These are phyloP conservation scores for Orbilia ellipsospora DNA, from an alignment of 2,329 filamentous ascomycete genomes.

Conservation along the genomic window DNA sequence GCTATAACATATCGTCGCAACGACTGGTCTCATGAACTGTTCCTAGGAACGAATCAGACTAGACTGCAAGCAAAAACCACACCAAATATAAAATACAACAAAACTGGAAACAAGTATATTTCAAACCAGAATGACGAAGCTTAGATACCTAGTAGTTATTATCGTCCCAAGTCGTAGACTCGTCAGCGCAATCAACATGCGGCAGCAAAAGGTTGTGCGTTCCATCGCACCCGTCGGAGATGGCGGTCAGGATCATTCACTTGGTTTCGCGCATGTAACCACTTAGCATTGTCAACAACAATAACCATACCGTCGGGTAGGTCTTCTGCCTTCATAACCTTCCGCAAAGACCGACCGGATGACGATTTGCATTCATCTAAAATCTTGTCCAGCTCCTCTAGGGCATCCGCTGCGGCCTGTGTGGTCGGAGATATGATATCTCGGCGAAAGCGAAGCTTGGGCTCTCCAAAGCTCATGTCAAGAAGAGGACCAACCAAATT, in stretches of 20 bases:
- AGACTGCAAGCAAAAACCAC: too few relatives aligned
- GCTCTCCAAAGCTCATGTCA: constrained; percentile 44
- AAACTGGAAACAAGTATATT: too few relatives aligned
- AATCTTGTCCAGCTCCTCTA: constrained; percentile 60
- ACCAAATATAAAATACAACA: too few relatives aligned
- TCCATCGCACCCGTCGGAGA: constrained; percentile 62
- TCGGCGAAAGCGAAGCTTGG: constrained; percentile 59
- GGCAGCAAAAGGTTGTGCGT: constrained; percentile 56
- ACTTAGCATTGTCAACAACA: constrained; percentile 62
- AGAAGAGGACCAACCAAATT: constrained; percentile 59
- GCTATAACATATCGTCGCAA: too few relatives aligned
- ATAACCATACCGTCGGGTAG: constrained; percentile 60
- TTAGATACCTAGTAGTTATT: not conserved
- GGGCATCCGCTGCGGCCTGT: constrained; percentile 57
- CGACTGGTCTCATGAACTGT: too few relatives aligned
- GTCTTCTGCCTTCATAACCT: constrained; percentile 58
- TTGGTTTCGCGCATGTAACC: constrained; percentile 62
- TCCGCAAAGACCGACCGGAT: constrained; percentile 36
- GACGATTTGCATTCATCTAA: constrained; percentile 54
- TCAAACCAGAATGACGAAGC: not conserved
- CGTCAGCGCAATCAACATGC: not conserved
- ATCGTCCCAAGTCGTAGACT: too few relatives aligned
- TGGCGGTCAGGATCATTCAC: constrained; percentile 62
- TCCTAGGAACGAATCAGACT: too few relatives aligned
- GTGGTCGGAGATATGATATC: constrained; percentile 60